These are phyloP conservation scores for Kwoniella mangroviensis DNA, from an alignment of 768 basidiomycete species.

Conservation along the genomic window DNA sequence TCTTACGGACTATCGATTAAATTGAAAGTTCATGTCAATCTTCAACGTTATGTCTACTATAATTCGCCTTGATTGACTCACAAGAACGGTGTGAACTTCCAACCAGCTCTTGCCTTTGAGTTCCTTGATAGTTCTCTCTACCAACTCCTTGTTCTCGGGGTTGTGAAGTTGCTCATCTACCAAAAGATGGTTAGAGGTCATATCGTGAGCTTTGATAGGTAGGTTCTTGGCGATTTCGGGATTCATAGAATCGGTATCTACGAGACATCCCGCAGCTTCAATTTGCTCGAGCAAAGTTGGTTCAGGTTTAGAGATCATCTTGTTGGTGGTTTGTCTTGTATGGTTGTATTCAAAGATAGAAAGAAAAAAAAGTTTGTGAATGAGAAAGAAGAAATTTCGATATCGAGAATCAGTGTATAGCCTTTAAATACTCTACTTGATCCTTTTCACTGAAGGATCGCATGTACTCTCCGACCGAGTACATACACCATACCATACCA, in stretches of 20 bases:
- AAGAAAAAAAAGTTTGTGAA: conserved; percentile 10
- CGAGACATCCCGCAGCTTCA: conserved; percentile 32
- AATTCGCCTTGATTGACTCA: conserved; percentile 15
- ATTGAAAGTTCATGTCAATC: too few relatives aligned
- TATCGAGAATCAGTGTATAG: not conserved
- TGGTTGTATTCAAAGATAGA: not conserved
- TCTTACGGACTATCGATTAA: conserved; percentile 26
- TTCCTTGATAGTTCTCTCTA: conserved; percentile 42
- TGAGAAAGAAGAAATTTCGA: not conserved
- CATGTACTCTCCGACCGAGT: too few relatives aligned
- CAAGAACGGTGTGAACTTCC: conserved; percentile 33
- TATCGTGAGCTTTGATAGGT: conserved; percentile 48
- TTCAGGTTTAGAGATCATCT: conserved; percentile 30
- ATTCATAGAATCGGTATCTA: conserved; percentile 50
- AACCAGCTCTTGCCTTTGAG: conserved; percentile 31
- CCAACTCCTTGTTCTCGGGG: conserved; percentile 50
- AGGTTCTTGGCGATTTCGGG: conserved; percentile 38
- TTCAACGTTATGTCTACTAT: too few relatives aligned
- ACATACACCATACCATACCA: not conserved
- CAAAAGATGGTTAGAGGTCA: conserved; percentile 49
- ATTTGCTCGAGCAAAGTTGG: conserved; percentile 43
- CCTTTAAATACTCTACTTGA: not conserved
- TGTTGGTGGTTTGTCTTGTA: conserved; percentile 9
- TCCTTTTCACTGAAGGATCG: not conserved
- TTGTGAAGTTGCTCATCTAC: conserved; percentile 36